Evolutionary conservation across 106 monocot genomes (phyloP), one percentile per base, ranked within the genome.

Genomic region (Xerophyta viscosa): DNA sequence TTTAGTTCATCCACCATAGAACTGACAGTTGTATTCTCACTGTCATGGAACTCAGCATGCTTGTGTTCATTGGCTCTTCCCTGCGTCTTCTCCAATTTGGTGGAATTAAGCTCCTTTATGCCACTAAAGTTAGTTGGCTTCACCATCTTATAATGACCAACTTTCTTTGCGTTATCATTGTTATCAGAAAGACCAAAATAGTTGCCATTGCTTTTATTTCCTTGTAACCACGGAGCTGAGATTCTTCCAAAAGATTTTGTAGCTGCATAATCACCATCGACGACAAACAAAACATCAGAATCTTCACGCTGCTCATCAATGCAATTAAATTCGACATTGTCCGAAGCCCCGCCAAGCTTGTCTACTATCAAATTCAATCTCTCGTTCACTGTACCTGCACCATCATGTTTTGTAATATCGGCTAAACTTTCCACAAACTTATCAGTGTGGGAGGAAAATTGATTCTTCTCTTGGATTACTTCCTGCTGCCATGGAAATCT

Each of bases 401-500:
- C 57, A 15, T 3, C 55, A 66, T 31, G 20, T 6, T 64, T 49
- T 21, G 21, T 29, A 27, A 10, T 31, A 43, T 41, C 25, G 29
- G 44, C 43, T 1, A 26, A 31, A 20, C 15, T 56, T 37, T 57
- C 14, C 23, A 12, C 24, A 20, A 24, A 21, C 24, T 28, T 51
- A 65, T 52, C 68, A n/a, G 37, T 20, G n/a, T 29, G 36, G 1
- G 2, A 1, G 27, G 13, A 23, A 28, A 0, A 52, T 5, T 22
- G 24, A 22, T 42, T 44, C 37, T 31, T 28, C 26, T 31, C 52
- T 9, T 17, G 58, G 1, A 19, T 7, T 10, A 24, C 24, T 31
- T 70, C 9, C 53, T 70, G 46, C 47, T 88, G 68, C 88, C 82
- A 88, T 28, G 88, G 88, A 25, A 79, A 67, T 36, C 30, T 60